Percentiles rank a stretch among this genome's conserved stretches.
Conservation (phyloP, 2,329 filamentous ascomycete species). For the Pseudogymnoascus destructans region DNA sequence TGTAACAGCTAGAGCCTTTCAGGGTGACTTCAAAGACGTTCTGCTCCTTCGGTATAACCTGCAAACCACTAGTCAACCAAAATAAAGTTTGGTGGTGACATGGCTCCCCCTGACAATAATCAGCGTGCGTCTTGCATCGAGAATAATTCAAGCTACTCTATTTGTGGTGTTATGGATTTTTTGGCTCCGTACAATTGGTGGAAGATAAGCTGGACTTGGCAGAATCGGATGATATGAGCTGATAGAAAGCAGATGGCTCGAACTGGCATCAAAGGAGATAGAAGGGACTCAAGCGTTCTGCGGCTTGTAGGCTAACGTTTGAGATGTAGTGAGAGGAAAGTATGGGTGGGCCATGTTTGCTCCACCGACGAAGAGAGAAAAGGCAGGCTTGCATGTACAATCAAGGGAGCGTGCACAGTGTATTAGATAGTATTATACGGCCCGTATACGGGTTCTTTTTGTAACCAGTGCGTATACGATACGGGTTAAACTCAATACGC, state of each 20-base stretch:
- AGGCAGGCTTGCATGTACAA: neutral
- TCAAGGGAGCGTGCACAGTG: neutral
- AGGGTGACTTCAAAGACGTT: neutral
- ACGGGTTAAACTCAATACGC: no score
- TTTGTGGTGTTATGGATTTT: neutral
- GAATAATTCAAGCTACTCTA: neutral
- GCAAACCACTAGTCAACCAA: neutral
- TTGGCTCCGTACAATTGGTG: neutral
- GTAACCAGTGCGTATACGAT: no score
- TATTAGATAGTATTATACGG: no score
- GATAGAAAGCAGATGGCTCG: no score
- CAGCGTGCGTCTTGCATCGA: neutral
- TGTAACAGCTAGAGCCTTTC: neutral
- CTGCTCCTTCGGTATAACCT: neutral
- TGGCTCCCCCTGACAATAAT: neutral
- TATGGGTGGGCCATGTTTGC: neutral
- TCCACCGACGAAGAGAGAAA: neutral
- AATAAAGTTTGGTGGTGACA: neutral
- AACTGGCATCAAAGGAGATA: neutral
- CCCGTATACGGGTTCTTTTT: no score
- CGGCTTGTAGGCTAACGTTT: neutral
- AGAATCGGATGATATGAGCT: no score
- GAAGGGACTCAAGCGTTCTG: neutral
- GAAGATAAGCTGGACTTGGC: neutral
- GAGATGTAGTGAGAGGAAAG: neutral